These are phyloP conservation scores for Verticillium tricorpus DNA, from an alignment of 2,329 filamentous ascomycete genomes.

Conservation along the genomic window DNA sequence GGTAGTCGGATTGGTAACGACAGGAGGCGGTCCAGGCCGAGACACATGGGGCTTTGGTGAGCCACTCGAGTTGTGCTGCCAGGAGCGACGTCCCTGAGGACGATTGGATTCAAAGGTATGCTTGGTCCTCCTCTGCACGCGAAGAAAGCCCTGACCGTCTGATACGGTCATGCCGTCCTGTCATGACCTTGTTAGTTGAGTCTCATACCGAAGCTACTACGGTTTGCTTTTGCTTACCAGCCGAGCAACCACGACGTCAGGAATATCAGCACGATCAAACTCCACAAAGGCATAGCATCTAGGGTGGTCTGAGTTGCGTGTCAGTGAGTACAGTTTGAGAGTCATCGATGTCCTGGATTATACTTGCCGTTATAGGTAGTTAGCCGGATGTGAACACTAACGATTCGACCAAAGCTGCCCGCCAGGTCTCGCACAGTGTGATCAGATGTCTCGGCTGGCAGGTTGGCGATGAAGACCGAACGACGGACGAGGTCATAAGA, in stretches of 20 bases:
- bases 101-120: background rate
- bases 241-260: conserved; percentile 28
- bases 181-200: background rate
- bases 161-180: background rate
- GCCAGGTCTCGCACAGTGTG: conserved; percentile 31
- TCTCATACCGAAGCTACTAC: no score
- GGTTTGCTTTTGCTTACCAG: conserved; percentile 27
- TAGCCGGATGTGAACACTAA: conserved; percentile 22
- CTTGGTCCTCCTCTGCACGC: background rate
- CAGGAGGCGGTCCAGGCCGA: background rate
- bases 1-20: background rate
- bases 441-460: conserved; percentile 33
- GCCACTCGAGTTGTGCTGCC: no score
- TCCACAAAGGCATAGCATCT: conserved; percentile 33
- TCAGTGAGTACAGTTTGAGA: background rate
- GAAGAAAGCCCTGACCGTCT: background rate
- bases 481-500: conserved; percentile 38
- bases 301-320: background rate
- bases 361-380: background rate
- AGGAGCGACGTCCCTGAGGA: background rate
- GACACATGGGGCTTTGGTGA: no score
- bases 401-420: conserved; percentile 31
- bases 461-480: conserved; percentile 42
- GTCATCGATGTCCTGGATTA: background rate
- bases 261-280: conserved; percentile 29